Evolutionary conservation across 1,284 basidiomycete species (phyloP), one percentile per base, ranked within the genome.

Genomic region (Sporisorium sorghi): DNA sequence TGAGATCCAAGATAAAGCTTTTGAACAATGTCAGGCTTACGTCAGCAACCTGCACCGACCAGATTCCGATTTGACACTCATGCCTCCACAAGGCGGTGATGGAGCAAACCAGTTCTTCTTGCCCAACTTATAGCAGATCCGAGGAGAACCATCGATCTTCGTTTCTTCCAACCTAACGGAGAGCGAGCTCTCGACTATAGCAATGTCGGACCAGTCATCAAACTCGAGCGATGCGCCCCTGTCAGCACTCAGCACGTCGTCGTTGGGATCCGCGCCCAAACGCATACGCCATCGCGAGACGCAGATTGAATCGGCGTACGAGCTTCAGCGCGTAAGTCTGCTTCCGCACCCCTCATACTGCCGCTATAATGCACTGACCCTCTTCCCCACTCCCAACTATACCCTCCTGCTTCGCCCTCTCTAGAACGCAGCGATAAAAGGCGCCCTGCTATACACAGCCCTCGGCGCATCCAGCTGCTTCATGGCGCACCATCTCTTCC

Each of bases 401-500:
- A 7, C 43, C 10, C 33, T 26, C 32, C 15, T 32, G 12, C 43
- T 33, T 17, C 26, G 9, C 5, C 23, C 15, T 24, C 3, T 12
- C 23, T 58, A 80, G 78, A 75, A 75, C 44, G 79, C 79, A 9
- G 79, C 78, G 0, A 64, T 80, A 35, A 68, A 66, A 51, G 79
- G 79, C 12, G 77, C 77, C 12, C 39, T 71, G 2, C 30, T 78
- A 5, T 80, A 76, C 51, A 77, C 74, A 21, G 46, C 62, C 10
- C 47, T 80, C 2, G 79, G 79, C 10, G 73, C 73, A n/a, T 65
- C 68, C 2, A 46, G 72, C 21, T 73, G 67, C n/a, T 62, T 77
- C 32, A 53, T 76, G 60, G 73, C 76, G 23, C 79, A 81, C 43
- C 68, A 79, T 24, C 65, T 81, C n/a, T 81, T 81, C 50, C 78